Percentiles rank a stretch among this genome's conserved stretches.
Conservation (phyloP, 192 early-diverging fungal genomes). For the Entophlyctis luteolus region DNA sequence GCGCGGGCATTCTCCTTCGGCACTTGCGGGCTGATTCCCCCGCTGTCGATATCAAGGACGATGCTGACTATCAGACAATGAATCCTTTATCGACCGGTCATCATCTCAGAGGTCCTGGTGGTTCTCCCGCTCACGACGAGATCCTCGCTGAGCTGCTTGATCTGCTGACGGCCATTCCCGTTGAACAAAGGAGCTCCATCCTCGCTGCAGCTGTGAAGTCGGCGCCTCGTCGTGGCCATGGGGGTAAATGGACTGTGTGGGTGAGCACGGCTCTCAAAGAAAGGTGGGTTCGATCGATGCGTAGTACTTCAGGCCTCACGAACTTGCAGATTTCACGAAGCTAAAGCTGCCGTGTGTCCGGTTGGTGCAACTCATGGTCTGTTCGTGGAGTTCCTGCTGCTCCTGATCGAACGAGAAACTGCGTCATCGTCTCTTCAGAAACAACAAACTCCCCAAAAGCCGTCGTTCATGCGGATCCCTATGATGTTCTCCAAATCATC, state of each 20-base stretch:
- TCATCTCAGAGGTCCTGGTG: too few species aligned
- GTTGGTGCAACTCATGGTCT: slow-evolving; percentile 5
- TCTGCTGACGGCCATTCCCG: background rate
- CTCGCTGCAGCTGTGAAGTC: background rate
- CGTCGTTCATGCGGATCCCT: background rate
- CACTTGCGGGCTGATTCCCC: too few species aligned
- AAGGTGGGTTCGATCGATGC: background rate
- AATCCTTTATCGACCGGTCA: too few species aligned
- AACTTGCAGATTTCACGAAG: slow-evolving; percentile 17
- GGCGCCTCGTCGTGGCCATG: background rate
- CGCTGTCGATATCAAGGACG: too few species aligned
- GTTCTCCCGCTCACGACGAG: background rate
- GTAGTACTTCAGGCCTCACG: background rate
- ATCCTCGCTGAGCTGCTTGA: slow-evolving; percentile 6
- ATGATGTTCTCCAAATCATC: background rate
- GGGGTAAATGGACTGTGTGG: slow-evolving; percentile 25
- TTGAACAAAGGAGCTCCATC: background rate
- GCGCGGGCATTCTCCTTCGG: too few species aligned
- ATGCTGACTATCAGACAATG: too few species aligned
- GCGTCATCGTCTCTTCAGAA: background rate
- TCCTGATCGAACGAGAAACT: background rate
- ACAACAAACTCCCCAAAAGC: background rate
- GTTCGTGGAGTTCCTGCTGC: slow-evolving; percentile 15
- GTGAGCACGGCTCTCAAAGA: slow-evolving; percentile 9
- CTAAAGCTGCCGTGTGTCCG: background rate